Conservation (phyloP, 768 basidiomycete genomes). For the Boletellus emodensis region DNA sequence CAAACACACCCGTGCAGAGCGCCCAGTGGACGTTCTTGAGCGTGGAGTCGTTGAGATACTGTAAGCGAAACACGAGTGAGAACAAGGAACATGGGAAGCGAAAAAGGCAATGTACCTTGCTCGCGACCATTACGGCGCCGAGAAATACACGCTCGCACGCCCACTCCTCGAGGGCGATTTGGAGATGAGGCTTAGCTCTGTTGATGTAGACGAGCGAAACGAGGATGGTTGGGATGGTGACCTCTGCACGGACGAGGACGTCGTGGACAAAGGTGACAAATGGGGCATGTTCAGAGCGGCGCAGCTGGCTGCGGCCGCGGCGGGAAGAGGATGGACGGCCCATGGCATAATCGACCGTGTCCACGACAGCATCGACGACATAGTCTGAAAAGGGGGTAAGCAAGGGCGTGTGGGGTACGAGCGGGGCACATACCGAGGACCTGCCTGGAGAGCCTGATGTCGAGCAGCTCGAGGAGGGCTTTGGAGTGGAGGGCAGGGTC, state of each 20-base stretch:
- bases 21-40: slow-evolving; percentile 92
- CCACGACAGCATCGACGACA: slow-evolving; percentile 61
- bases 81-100: slow-evolving; percentile 16
- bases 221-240: slow-evolving; percentile 65
- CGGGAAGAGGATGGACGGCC: slow-evolving; percentile 57
- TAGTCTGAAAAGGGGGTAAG: slow-evolving; percentile 46
- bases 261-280: slow-evolving; percentile 65
- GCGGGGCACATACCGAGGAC: slow-evolving; percentile 55
- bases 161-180: slow-evolving; percentile 80
- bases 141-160: slow-evolving; percentile 89
- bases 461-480: slow-evolving; percentile 64
- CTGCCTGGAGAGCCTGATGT: slow-evolving; percentile 55
- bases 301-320: slow-evolving; percentile 45
- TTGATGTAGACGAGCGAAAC: slow-evolving; percentile 73
- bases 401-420: not conserved
- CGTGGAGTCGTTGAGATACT: slow-evolving; percentile 87
- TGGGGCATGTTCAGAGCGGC: slow-evolving; percentile 49
- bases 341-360: slow-evolving; percentile 75
- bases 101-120: slow-evolving; percentile 52
- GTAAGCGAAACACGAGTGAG: slow-evolving; percentile 5
- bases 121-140: slow-evolving; percentile 82
- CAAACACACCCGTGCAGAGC: slow-evolving; percentile 77
- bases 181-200: slow-evolving; percentile 72
- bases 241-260: slow-evolving; percentile 70
- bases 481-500: slow-evolving; percentile 61